phyloP scores from a whole-genome alignment of 805 yeast genomes.

The Lipomyces yamadae region DNA sequence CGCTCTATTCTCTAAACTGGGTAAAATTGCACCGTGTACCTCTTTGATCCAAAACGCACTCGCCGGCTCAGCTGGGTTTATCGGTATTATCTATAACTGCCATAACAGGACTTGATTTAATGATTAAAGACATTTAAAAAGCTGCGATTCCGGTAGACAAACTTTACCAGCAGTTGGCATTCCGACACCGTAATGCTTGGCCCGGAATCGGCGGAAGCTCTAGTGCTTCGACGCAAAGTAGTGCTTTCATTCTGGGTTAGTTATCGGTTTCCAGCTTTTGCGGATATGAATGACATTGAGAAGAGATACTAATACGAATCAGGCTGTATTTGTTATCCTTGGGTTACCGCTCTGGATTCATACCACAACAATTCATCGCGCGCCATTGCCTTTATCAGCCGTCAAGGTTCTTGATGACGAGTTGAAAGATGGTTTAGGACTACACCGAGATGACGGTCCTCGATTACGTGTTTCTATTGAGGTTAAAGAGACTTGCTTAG shows the following conservation, averaged over 20 bases:
- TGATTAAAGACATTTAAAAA: not conserved
- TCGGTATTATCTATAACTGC: not conserved
- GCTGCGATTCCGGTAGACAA: not conserved
- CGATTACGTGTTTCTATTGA: conserved; percentile 7
- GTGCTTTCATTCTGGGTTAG: conserved; percentile 37
- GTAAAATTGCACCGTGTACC: no score
- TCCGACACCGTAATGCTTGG: not conserved
- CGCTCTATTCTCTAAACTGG: no score
- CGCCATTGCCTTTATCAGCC: conserved; percentile 58
- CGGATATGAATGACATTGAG: not conserved
- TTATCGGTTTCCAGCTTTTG: not conserved
- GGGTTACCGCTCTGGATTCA: conserved; percentile 65
- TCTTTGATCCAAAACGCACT: no score
- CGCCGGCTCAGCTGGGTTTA: no score
- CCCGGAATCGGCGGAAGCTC: conserved; percentile 20
- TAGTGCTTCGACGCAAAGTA: conserved; percentile 28
- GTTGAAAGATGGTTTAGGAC: conserved; percentile 42
- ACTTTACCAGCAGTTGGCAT: not conserved
- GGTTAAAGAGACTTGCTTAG: conserved; percentile 1
- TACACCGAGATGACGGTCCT: conserved; percentile 29
- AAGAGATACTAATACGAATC: not conserved
- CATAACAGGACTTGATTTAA: not conserved
- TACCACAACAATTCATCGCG: conserved; percentile 68
- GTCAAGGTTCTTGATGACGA: conserved; percentile 47
- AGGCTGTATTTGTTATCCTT: conserved; percentile 44